phyloP scores from a whole-genome alignment of 2,329 filamentous ascomycete genomes.

The Aspergillus piperis region DNA sequence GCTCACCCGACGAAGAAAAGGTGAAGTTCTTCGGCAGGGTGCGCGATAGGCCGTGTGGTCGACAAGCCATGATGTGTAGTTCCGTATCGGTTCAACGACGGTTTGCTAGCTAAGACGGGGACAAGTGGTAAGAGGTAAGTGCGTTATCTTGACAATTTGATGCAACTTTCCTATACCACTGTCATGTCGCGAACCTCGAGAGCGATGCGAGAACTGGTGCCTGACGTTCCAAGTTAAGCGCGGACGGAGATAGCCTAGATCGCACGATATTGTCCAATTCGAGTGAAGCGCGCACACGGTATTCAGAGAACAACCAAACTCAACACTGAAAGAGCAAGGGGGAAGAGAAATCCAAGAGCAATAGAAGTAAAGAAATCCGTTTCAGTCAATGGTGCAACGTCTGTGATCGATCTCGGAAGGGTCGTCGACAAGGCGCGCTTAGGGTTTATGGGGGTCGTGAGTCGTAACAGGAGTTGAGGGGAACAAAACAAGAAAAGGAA shows the following conservation, averaged over 20 bases:
- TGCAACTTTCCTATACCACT: constrained; percentile 14
- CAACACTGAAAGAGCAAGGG: background rate
- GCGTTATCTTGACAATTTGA: constrained; percentile 7
- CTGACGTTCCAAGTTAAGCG: constrained; percentile 1
- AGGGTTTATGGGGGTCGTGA: constrained; percentile 20
- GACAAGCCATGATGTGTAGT: constrained; percentile 38
- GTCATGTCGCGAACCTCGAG: constrained; percentile 17
- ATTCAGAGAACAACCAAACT: background rate
- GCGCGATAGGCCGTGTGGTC: constrained; percentile 44
- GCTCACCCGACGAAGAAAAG: constrained; percentile 40
- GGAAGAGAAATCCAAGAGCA: background rate
- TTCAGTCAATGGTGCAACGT: constrained; percentile 15
- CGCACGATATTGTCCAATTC: constrained; percentile 1
- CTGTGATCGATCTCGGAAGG: constrained; percentile 4
- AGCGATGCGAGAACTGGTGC: background rate
- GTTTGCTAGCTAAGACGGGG: background rate
- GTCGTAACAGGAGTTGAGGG: constrained; percentile 22
- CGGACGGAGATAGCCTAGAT: constrained; percentile 3
- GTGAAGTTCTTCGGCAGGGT: constrained; percentile 52
- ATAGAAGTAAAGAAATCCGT: constrained; percentile 4
- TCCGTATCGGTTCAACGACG: constrained; percentile 7
- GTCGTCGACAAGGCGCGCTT: constrained; percentile 16
- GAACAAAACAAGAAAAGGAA: constrained; percentile 20
- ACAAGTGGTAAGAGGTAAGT: background rate
- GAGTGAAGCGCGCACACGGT: constrained; percentile 13